Conservation (phyloP, 2,329 filamentous ascomycete genomes). For the Alternaria triticina region DNA sequence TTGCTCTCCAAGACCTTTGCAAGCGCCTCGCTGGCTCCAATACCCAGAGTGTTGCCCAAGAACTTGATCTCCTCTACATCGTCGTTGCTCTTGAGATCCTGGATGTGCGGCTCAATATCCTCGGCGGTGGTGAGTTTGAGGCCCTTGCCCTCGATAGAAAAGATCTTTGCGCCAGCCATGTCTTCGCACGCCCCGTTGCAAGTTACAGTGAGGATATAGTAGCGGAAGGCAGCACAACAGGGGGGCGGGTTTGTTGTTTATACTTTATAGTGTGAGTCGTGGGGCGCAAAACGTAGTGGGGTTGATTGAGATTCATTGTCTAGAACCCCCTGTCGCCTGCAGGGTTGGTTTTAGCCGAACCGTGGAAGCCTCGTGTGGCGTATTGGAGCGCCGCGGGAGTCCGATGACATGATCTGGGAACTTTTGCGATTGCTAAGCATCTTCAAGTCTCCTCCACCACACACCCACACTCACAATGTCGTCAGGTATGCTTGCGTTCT, state of each 20-base stretch:
- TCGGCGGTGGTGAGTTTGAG: constrained; percentile 90
- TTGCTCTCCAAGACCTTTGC: constrained; percentile 85
- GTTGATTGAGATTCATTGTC: constrained; percentile 23
- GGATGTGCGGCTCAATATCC: constrained; percentile 85
- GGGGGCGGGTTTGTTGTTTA: not conserved
- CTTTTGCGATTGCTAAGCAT: constrained; percentile 38
- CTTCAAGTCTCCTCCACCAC: constrained; percentile 22
- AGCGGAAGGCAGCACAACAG: not conserved
- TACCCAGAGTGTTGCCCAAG: constrained; percentile 89
- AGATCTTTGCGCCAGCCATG: constrained; percentile 67
- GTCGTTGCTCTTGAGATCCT: constrained; percentile 71
- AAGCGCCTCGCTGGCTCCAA: constrained; percentile 84
- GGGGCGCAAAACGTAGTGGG: constrained; percentile 33
- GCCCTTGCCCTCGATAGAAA: constrained; percentile 89
- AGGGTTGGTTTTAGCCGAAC: constrained; percentile 9
- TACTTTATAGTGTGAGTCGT: constrained; percentile 3
- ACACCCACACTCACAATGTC: constrained; percentile 35
- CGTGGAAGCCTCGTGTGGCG: constrained; percentile 8
- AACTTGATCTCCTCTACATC: constrained; percentile 86
- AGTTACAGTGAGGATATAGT: constrained; percentile 1
- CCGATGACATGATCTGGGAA: constrained; percentile 27
- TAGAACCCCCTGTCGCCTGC: constrained; percentile 14
- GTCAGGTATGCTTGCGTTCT: constrained; percentile 36
- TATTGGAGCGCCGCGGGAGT: constrained; percentile 17
- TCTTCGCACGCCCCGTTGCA: constrained; percentile 5